phyloP scores from a whole-genome alignment of 495 filamentous ascomycete species.

The Penicillium pulvis region DNA sequence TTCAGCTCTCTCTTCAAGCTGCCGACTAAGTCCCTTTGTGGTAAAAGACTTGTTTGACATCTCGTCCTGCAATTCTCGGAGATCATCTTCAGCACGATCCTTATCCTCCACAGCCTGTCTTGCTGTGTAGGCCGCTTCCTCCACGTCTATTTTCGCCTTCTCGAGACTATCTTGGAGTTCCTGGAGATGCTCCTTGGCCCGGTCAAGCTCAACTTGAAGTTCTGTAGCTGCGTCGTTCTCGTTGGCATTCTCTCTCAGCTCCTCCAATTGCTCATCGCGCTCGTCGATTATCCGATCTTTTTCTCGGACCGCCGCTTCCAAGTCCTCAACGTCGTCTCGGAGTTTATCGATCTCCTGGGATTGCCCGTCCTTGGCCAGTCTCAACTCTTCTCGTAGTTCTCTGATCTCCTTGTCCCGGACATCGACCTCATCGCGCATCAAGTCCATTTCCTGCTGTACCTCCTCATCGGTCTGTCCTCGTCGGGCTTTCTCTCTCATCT shows the following conservation, averaged over 20 bases:
- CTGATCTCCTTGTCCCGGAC: slow-evolving; percentile 55
- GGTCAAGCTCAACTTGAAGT: slow-evolving; percentile 54
- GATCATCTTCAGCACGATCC: slow-evolving; percentile 47
- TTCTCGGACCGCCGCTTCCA: slow-evolving; percentile 65
- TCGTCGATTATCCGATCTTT: slow-evolving; percentile 66
- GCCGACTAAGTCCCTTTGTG: slow-evolving; percentile 72
- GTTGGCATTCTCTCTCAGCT: slow-evolving; percentile 56
- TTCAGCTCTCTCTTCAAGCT: slow-evolving; percentile 69
- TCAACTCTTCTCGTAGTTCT: slow-evolving; percentile 47
- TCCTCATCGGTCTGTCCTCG: slow-evolving; percentile 69
- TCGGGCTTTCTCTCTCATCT: slow-evolving; percentile 76
- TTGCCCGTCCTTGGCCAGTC: slow-evolving; percentile 48
- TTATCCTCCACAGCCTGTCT: slow-evolving; percentile 66
- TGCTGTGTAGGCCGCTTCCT: slow-evolving; percentile 61
- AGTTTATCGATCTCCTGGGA: slow-evolving; percentile 62
- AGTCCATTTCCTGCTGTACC: slow-evolving; percentile 60
- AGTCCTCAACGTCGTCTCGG: slow-evolving; percentile 66
- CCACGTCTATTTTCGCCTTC: slow-evolving; percentile 51
- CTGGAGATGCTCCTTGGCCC: slow-evolving; percentile 56
- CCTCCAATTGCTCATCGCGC: slow-evolving; percentile 65
- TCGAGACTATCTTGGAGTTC: slow-evolving; percentile 64
- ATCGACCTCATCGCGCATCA: slow-evolving; percentile 60
- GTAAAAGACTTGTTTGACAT: slow-evolving; percentile 77
- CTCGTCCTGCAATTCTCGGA: slow-evolving; percentile 69
- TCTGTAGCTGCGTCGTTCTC: slow-evolving; percentile 54